Evolutionary conservation across 306 rosid genomes (phyloP).

Genomic region (Trifolium dubium): DNA sequence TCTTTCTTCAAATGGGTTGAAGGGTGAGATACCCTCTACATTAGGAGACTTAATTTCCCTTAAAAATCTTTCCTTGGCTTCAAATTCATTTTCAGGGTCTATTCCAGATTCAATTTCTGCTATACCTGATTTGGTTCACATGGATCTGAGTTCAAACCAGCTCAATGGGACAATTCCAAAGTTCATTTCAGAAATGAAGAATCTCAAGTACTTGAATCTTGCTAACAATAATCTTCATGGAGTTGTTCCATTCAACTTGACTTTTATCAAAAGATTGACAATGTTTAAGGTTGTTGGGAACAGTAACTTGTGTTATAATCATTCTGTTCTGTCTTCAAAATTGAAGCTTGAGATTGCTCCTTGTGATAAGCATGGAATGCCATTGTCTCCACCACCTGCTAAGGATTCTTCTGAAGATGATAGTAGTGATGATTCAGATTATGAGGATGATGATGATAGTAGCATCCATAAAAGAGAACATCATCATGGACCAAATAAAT

Average conservation of each 20-base stretch:
- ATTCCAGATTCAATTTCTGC: constrained; percentile 75
- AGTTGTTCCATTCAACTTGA: constrained; percentile 71
- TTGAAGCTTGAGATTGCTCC: constrained; percentile 81
- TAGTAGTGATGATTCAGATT: constrained; percentile 44
- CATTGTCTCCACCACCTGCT: constrained; percentile 76
- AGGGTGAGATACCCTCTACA: constrained; percentile 70
- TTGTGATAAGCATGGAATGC: constrained; percentile 79
- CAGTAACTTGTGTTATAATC: constrained; percentile 76
- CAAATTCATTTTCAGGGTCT: constrained; percentile 69
- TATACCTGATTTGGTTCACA: constrained; percentile 64
- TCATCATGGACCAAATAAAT: constrained; percentile 79
- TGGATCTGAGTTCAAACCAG: constrained; percentile 88
- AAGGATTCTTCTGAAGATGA: constrained; percentile 53
- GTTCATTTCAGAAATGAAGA: constrained; percentile 67
- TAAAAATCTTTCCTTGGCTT: constrained; percentile 59
- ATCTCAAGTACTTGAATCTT: constrained; percentile 70
- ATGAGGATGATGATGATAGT: constrained; percentile 47
- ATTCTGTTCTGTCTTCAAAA: constrained; percentile 67
- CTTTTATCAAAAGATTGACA: constrained; percentile 56
- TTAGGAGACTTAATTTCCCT: constrained; percentile 76
- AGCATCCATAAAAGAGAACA: constrained; percentile 45
- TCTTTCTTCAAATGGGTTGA: constrained; percentile 61
- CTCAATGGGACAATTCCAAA: constrained; percentile 77
- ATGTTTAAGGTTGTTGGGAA: constrained; percentile 69
- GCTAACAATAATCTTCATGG: constrained; percentile 70